Base-by-base conservation (phyloP, 148 eudicot species). In the Arctostaphylos glauca region DNA sequence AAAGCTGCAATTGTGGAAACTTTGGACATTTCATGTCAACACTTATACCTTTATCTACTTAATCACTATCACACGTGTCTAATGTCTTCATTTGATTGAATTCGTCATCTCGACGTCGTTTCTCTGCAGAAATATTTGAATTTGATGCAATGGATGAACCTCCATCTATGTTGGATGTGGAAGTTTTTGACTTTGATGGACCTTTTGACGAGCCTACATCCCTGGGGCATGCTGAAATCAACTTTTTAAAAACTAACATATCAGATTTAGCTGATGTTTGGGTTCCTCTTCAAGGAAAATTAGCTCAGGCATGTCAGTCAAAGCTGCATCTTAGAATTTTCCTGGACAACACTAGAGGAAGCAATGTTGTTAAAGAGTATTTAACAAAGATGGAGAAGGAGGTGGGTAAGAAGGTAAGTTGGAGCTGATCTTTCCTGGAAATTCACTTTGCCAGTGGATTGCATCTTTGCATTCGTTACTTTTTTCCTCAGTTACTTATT, bases 91-190 rank as follows among this genome's bases (percentile, higher is more conserved):
- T 76, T 68, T 75, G 74, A 82, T 43, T 73, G 21, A 54, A 12
- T 84, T 78, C 8, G 16, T 86, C 14, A 81, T 83, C 78, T 62
- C 72, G 46, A 88, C 41, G 41, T 56, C 80, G 72, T 76, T 86
- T 43, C 48, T 79, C 83, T 91, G 89, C 94, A 96, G 99, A 96
- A 90, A 96, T 96, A 75, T 94, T 96, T 86, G 98, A 96, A 86
- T 96, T 96, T 91, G 99, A 96, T 81, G 98, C 99, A 54, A 96
- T 94, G 97, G 93, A 93, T 81, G 99, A 96, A 44, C 94, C 99
- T 66, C 99, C 99, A 56, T 96, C 99, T 49, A 84, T 92, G 82
- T 85, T 96, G 86, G 97, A 92, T 64, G 89, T 96, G 76, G 98
- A 96, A 84, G 98, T 96, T 83, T 96, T 88, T 86, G 98, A 96